phyloP scores from a whole-genome alignment of 306 rosid genomes.

The Myrica gale region DNA sequence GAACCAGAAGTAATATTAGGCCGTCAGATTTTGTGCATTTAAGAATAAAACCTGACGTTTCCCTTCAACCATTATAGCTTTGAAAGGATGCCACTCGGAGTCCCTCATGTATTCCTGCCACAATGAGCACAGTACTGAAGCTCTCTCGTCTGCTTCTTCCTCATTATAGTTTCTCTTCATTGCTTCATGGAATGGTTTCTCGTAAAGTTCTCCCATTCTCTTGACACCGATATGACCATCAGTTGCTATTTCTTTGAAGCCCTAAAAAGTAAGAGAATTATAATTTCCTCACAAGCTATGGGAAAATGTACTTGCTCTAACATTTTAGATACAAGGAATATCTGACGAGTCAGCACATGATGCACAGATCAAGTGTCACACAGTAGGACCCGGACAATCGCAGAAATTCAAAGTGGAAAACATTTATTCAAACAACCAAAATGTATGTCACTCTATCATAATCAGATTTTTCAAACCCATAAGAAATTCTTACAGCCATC shows the following conservation, averaged over 20 bases:
- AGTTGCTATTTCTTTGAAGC: slow-evolving; percentile 55
- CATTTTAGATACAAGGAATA: neutral
- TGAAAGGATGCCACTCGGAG: slow-evolving; percentile 96
- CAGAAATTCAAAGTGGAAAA: neutral
- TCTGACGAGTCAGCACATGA: neutral
- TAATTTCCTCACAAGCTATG: slow-evolving; percentile 1
- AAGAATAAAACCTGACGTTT: slow-evolving; percentile 50
- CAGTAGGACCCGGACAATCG: neutral
- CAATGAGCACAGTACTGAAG: slow-evolving; percentile 78
- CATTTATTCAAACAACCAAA: neutral
- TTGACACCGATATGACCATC: slow-evolving; percentile 58
- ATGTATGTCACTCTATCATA: neutral
- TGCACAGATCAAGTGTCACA: neutral
- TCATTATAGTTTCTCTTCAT: slow-evolving; percentile 70
- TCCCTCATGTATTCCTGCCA: slow-evolving; percentile 95
- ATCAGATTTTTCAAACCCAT: neutral
- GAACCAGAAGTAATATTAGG: slow-evolving; percentile 11
- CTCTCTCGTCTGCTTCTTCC: slow-evolving; percentile 79
- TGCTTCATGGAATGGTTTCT: slow-evolving; percentile 68
- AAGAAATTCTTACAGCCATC: neutral
- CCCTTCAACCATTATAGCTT: slow-evolving; percentile 46
- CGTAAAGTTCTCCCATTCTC: slow-evolving; percentile 95
- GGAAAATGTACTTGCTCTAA: slow-evolving; percentile 6
- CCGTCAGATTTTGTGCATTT: slow-evolving; percentile 13
- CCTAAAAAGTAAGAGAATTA: slow-evolving; percentile 42